phyloP scores from a whole-genome alignment of 805 yeast genomes.

The Grigorovia yakushimaensis region DNA sequence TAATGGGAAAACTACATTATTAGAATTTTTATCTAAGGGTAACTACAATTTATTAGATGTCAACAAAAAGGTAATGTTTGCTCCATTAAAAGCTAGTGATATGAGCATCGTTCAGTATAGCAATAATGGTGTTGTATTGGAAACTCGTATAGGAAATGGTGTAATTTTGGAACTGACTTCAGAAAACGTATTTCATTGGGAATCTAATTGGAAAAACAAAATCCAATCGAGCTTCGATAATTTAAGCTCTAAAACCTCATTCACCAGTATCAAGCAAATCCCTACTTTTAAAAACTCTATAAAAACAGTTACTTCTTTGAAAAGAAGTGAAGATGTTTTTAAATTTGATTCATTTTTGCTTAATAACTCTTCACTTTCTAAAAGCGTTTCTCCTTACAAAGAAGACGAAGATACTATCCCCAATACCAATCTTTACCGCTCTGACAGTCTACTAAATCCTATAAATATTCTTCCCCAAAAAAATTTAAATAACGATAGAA shows the following conservation, averaged over 20 bases:
- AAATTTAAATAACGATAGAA: too few species aligned
- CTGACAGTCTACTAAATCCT: not conserved
- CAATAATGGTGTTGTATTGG: not conserved
- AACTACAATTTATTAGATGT: conserved; percentile 10
- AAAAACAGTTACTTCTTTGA: not conserved
- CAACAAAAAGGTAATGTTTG: conserved; percentile 23
- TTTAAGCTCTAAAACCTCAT: not conserved
- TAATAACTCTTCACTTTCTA: not conserved
- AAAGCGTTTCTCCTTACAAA: too few species aligned
- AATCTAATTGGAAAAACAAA: conserved; percentile 17
- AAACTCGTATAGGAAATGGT: not conserved
- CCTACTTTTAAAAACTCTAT: not conserved
- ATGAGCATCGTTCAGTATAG: conserved; percentile 8
- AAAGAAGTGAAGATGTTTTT: not conserved
- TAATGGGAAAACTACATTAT: conserved; percentile 1
- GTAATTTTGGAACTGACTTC: conserved; percentile 13
- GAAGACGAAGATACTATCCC: not conserved
- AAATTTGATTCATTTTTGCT: not conserved
- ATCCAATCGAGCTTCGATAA: conserved; percentile 12
- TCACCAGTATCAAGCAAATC: too few species aligned
- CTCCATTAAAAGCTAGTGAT: conserved; percentile 17
- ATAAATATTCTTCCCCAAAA: not conserved
- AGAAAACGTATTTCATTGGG: conserved; percentile 20
- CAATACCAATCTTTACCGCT: too few species aligned
- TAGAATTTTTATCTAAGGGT: conserved; percentile 9